Conservation (phyloP, 129 eudicot species). For the Chrysanthemum makinoi region DNA sequence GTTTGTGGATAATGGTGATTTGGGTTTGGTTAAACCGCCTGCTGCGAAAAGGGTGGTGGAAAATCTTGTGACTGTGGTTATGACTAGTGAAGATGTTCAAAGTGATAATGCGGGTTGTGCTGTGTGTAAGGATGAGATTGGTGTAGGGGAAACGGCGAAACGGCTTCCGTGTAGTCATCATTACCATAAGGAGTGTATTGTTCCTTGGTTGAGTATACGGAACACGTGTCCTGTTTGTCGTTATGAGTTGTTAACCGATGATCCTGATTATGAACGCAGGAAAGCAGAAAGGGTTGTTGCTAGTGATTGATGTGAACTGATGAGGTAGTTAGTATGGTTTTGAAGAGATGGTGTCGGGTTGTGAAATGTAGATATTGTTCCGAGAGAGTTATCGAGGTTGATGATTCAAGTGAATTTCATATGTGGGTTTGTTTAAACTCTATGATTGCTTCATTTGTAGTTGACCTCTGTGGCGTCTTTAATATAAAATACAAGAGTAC, state of each 20-base stretch:
- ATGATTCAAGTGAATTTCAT: slow-evolving; percentile 23
- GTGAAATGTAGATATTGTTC: slow-evolving; percentile 34
- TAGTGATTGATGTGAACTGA: slow-evolving; percentile 22
- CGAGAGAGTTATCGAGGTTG: slow-evolving; percentile 21
- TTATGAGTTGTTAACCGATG: slow-evolving; percentile 64
- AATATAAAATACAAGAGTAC: neutral
- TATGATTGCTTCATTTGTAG: slow-evolving; percentile 14
- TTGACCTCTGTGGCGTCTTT: neutral
- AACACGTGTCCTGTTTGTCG: slow-evolving; percentile 85
- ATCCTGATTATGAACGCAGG: slow-evolving; percentile 54
- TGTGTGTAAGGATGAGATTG: slow-evolving; percentile 72
- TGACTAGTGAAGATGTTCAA: slow-evolving; percentile 39
- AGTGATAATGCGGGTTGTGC: slow-evolving; percentile 47
- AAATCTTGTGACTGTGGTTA: slow-evolving; percentile 37
- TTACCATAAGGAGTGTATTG: slow-evolving; percentile 64
- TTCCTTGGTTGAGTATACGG: slow-evolving; percentile 64
- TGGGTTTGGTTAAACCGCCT: slow-evolving; percentile 46
- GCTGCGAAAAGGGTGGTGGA: slow-evolving; percentile 53
- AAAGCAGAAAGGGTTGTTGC: slow-evolving; percentile 43
- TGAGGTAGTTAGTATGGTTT: slow-evolving; percentile 32
- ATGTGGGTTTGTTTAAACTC: slow-evolving; percentile 20
- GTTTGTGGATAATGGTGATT: slow-evolving; percentile 46
- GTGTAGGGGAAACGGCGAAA: slow-evolving; percentile 47
- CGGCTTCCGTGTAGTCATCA: slow-evolving; percentile 58
- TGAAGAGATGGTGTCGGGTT: slow-evolving; percentile 19